phyloP scores from a whole-genome alignment of 176 grass and related monocot species.

The Zea luxurians region DNA sequence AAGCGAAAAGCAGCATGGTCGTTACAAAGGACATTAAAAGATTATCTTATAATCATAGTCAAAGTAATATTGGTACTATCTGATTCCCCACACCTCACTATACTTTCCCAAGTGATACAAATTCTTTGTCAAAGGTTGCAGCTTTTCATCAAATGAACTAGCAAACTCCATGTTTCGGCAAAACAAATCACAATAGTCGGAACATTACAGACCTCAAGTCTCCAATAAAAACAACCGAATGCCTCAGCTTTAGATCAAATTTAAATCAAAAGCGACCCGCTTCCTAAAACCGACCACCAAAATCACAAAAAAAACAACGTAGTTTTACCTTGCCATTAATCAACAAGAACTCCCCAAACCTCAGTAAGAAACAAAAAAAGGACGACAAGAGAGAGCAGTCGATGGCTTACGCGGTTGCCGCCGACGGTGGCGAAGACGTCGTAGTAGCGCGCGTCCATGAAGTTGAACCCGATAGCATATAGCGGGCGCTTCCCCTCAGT shows the following conservation, averaged over 20 bases:
- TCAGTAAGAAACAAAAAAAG: neutral
- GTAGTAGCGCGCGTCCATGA: slow-evolving; percentile 87
- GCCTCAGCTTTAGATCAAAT: neutral
- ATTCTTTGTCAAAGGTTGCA: neutral
- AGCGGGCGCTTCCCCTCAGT: slow-evolving; percentile 81
- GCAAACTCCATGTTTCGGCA: neutral
- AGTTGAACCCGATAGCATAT: slow-evolving; percentile 93
- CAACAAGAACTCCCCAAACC: neutral
- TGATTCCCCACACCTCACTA: neutral
- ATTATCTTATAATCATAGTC: neutral
- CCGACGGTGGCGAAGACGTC: slow-evolving; percentile 82
- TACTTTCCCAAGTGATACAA: neutral
- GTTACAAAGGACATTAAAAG: neutral
- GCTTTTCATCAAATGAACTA: neutral
- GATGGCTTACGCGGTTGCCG: slow-evolving; percentile 63
- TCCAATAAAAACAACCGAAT: neutral
- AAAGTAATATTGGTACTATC: neutral
- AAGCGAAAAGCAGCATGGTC: slow-evolving; percentile 1
- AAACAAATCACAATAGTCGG: neutral
- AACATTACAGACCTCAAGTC: neutral
- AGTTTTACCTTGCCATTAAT: neutral
- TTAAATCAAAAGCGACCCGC: neutral
- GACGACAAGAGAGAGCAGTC: neutral
- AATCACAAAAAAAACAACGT: neutral
- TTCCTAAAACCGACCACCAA: neutral